Base-by-base conservation (phyloP, 495 filamentous ascomycete species). In the Cudoniella acicularis region DNA sequence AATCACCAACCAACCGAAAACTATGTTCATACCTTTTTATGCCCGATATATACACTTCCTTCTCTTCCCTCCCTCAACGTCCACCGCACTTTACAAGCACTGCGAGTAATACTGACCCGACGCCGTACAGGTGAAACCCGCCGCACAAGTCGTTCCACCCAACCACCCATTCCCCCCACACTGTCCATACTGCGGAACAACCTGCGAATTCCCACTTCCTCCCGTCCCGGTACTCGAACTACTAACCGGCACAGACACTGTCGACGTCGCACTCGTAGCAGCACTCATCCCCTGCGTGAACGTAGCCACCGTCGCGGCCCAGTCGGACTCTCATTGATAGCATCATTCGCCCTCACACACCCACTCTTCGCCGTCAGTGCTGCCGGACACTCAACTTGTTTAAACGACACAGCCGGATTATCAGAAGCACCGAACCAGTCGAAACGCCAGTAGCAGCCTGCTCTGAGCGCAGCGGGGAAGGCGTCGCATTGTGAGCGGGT, bases 401-500 rank as follows among this genome's bases (percentile, higher is more conserved):
- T 67, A 72, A 81, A 87, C 43, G 62, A 69, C 52, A 87, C 77
- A 36, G 62, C 63, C 30, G 84, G 85, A 72, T 88, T 87, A 69
- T 87, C 83, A 27, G 83, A 76, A 50, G 76, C 75, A 59, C 69
- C 52, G 69, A 87, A 86, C 82, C 83, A 88, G 71, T 85, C 84
- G 70, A 84, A 89, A 56, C 84, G 82, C 79, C 82, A 89, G 68
- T 82, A 74, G 73, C 85, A 87, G n/a, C 86, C 85, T 2, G 70
- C 71, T 71, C 83, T 80, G 49, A 88, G 75, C 22, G 72, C 73
- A 21, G 56, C 70, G 3, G 83, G 83, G 72, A 87, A 83, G 25
- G 64, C 40, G 59, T 77, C 72, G 72, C 86, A 87, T 10, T 76
- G 75, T 43, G 69, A 71, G 54, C 76, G 70, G 18, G 73, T 76